phyloP scores from a whole-genome alignment of 305 asterid genomes.

The Withania somnifera region DNA sequence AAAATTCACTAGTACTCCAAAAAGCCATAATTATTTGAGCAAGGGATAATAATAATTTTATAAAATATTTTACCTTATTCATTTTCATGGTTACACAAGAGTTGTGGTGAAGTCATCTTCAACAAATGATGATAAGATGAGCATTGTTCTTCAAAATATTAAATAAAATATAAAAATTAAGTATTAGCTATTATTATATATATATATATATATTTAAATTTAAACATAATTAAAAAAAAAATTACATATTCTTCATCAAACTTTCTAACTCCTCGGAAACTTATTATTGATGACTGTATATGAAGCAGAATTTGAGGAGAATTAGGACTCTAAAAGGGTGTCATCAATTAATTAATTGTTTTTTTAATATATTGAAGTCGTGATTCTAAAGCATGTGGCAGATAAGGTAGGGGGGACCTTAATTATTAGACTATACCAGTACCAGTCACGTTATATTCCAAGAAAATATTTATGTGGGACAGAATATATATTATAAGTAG shows the following conservation, averaged over 20 bases:
- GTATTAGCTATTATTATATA: too few relatives aligned
- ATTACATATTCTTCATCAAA: too few relatives aligned
- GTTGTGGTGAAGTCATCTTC: too few relatives aligned
- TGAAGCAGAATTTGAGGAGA: neutral
- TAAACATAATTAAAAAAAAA: too few relatives aligned
- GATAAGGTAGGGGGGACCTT: neutral
- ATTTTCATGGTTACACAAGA: neutral
- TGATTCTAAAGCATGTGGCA: neutral
- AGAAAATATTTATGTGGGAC: neutral
- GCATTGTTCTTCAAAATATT: too few relatives aligned
- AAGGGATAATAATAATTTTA: neutral
- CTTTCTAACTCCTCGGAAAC: too few relatives aligned
- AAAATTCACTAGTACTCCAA: neutral
- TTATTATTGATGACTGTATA: neutral
- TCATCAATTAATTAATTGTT: neutral
- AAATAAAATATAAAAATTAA: too few relatives aligned
- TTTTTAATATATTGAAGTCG: neutral
- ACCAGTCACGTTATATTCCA: neutral
- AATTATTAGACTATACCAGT: neutral
- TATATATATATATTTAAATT: too few relatives aligned
- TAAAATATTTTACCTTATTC: neutral
- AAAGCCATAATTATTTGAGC: neutral
- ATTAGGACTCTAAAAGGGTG: neutral
- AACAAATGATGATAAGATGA: too few relatives aligned
- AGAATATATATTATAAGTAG: neutral